Evolutionary conservation across 306 rosid genomes (phyloP), one percentile per base, ranked within the genome.

Genomic region (Benincasa hispida): DNA sequence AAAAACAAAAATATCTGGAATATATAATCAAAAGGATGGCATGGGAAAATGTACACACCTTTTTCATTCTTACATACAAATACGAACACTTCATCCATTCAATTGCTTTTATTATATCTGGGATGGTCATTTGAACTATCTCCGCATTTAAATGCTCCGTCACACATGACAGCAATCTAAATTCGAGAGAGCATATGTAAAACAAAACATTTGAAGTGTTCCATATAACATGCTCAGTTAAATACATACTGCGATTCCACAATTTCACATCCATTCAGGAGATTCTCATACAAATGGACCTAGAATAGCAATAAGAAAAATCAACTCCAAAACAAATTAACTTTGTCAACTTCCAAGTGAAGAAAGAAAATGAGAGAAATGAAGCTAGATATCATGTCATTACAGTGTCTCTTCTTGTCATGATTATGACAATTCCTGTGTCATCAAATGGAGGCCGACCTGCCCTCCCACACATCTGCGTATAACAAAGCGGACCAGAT

Each of bases 371-470:
- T 18, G 30, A 39, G 25, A 82, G 28, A 76, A 70, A 45, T 62
- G 57, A 76, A 62, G n/a, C 41, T 63, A 68, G 51, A 15, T 32
- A 37, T 28, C 56, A 62, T 56, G 39, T 48, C 57, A 84, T 55
- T 89, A 93, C 98, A 82, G 98, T 93, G 76, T 93, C 97, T 87
- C 89, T 85, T 87, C 97, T 90, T 85, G 98, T 93, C 98, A 93
- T 93, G 82, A 93, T 91, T 88, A 93, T 77, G 87, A 90, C 98
- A 89, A 87, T 86, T 83, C 98, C 98, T 39, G 97, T 88, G 77
- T 93, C 98, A 89, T 93, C 97, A 81, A 93, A 93, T 50, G 97
- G 98, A 77, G 98, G 98, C 72, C 98, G 93, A 68, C 97, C 98
- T 72, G 98, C 98, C 84, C 98, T 87, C 79, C 98, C 98, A 8